Evolutionary conservation across 495 filamentous ascomycete species (phyloP), one percentile per base, ranked within the genome.

Genomic region (Neurospora sp.): DNA sequence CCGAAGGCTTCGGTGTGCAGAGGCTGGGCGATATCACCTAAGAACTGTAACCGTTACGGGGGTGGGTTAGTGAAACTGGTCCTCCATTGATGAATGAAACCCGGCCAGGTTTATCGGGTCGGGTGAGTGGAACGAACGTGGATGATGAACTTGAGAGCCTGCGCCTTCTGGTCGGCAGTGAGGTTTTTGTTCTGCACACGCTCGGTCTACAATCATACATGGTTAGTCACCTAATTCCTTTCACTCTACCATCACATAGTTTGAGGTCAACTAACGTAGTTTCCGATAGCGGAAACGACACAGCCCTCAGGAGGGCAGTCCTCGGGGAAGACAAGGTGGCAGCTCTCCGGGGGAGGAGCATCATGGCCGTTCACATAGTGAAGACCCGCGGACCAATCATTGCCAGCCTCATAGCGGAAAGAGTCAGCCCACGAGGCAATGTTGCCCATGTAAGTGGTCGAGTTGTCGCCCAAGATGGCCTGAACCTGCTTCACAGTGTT

Each of bases 291-390:
- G 41, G 80, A 81, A 38, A 92, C 83, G 53, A 88, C 80, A 77
- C 91, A 93, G 6, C 89, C 89, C 7, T 80, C 79, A 4, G 70
- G 73, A 10, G 83, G 84, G 76, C 91, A 93, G 76, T 92, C 91
- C 9, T 89, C 83, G 16, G 78, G 73, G 35, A 86, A 85, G 42
- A 86, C 77, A 22, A 92, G 86, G 70, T 85, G 83, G 80, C 91
- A 92, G 70, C 77, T 80, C 3, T 88, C 85, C 0, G 85, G 85
- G 37, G 72, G 72, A 42, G 91, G 91, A 65, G 82, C 80, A 74
- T 93, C 91, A 65, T 88, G 79, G 7, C 89, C 90, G 80, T 93
- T 89, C 76, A 91, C 89, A 76, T 83, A 91, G 78, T 91, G 90
- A 71, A 82, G 87, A 1, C 85, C 80, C 9, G 82, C 79, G 37